Conservation (phyloP, 768 basidiomycete species). For the Serpula lacrymans region DNA sequence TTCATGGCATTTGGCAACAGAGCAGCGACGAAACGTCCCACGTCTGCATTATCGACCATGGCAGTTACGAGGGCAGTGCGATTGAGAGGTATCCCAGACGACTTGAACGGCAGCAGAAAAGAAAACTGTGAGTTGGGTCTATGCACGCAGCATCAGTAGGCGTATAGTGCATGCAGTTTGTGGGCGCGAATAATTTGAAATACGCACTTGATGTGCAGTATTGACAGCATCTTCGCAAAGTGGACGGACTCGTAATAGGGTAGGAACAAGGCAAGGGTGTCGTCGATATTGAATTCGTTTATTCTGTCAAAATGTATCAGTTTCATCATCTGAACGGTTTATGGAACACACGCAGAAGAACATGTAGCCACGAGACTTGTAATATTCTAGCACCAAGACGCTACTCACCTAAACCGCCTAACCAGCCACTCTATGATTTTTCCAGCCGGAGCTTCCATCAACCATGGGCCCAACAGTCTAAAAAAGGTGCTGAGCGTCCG, state of each 20-base stretch:
- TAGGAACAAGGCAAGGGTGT: conserved; percentile 75
- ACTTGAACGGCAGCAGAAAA: conserved; percentile 73
- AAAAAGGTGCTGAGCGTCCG: conserved; percentile 58
- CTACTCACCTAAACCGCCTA: conserved; percentile 81
- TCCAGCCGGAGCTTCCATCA: conserved; percentile 76
- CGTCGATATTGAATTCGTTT: conserved; percentile 88
- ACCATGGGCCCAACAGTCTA: conserved; percentile 69
- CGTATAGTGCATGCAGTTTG: no score
- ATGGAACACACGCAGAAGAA: background rate
- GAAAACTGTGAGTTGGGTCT: conserved; percentile 64
- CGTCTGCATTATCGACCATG: conserved; percentile 67
- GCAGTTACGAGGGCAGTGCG: conserved; percentile 70
- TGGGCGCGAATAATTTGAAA: no score
- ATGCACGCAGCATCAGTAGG: background rate
- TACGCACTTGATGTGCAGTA: conserved; percentile 71
- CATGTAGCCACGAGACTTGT: background rate
- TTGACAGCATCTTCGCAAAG: conserved; percentile 89
- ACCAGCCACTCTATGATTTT: conserved; percentile 95
- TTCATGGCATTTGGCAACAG: conserved; percentile 62
- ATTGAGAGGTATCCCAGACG: conserved; percentile 71
- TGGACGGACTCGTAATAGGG: conserved; percentile 95
- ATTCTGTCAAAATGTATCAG: conserved; percentile 48
- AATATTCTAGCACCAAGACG: background rate
- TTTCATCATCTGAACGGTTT: no score
- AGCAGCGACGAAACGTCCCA: conserved; percentile 67